phyloP scores from a whole-genome alignment of 129 eudicot genomes.

The Pseudognaphalium luteoalbum region DNA sequence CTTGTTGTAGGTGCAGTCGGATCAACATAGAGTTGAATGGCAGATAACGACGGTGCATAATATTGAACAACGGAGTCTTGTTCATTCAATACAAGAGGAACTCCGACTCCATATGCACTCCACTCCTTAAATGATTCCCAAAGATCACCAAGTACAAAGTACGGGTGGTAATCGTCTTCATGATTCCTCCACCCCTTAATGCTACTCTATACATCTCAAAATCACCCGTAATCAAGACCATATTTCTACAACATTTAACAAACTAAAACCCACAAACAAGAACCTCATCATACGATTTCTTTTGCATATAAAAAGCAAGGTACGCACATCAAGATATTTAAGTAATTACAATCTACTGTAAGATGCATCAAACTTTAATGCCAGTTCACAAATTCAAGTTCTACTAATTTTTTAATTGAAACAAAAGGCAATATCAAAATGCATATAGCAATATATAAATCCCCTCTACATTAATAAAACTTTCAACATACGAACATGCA shows the following conservation, averaged over 20 bases:
- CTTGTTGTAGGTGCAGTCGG: conserved; percentile 45
- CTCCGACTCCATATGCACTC: conserved; percentile 99
- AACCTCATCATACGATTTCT: not conserved
- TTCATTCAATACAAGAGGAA: conserved; percentile 72
- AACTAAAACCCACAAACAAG: not conserved
- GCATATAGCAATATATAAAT: not conserved
- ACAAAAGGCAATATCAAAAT: not conserved
- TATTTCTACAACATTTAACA: not conserved
- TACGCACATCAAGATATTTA: not conserved
- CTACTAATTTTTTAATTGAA: not conserved
- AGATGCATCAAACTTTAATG: not conserved
- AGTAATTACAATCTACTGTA: no score
- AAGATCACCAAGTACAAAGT: conserved; percentile 83
- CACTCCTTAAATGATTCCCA: conserved; percentile 95
- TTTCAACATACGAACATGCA: not conserved
- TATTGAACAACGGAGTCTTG: conserved; percentile 83
- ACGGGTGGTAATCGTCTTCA: conserved; percentile 50
- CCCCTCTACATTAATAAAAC: not conserved
- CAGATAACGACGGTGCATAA: conserved; percentile 88
- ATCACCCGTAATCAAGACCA: conserved; percentile 9
- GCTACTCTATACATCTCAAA: conserved; percentile 51
- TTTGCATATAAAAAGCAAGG: not conserved
- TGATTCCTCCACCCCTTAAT: conserved; percentile 53
- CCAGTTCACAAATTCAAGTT: not conserved
- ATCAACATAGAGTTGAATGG: conserved; percentile 80